A percentile compares a stretch with the other conserved stretches of the same genome.
phyloP scores from a whole-genome alignment of 2,329 filamentous ascomycete genomes.

The Bertia moriformis region DNA sequence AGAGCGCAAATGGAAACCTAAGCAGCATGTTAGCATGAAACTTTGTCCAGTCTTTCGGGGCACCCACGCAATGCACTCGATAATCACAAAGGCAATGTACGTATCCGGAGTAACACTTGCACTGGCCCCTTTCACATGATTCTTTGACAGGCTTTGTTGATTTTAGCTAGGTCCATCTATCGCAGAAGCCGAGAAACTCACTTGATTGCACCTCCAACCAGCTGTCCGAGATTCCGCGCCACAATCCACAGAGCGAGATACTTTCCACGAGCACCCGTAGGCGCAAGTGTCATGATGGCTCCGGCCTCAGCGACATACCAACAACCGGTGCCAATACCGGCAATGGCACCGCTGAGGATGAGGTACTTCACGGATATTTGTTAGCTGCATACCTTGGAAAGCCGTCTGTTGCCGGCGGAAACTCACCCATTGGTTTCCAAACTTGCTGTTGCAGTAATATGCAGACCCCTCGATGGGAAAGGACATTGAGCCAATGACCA shows the following conservation, averaged over 20 bases:
- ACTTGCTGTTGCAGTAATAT: constrained; percentile 32
- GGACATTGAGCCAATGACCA: constrained; percentile 23
- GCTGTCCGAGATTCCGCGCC: constrained; percentile 26
- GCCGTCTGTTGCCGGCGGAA: no score
- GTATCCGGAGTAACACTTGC: constrained; percentile 26
- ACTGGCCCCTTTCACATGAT: constrained; percentile 15
- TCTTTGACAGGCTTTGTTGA: constrained; percentile 22
- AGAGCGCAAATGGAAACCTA: constrained; percentile 25
- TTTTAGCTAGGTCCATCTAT: background rate
- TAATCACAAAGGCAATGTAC: constrained; percentile 29
- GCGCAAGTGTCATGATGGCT: constrained; percentile 30
- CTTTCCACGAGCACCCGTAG: constrained; percentile 27
- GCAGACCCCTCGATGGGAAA: constrained; percentile 29
- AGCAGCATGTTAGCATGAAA: background rate
- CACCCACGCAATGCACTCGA: constrained; percentile 24
- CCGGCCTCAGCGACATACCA: constrained; percentile 33
- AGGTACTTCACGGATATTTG: constrained; percentile 15
- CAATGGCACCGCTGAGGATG: constrained; percentile 20
- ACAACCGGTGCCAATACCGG: constrained; percentile 23
- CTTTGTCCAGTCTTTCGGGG: background rate
- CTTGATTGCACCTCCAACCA: constrained; percentile 30
- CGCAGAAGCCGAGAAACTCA: constrained; percentile 8
- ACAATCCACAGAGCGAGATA: constrained; percentile 31
- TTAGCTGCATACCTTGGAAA: no score
- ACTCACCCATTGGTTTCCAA: constrained; percentile 29